Percentiles rank a stretch among this genome's conserved stretches.
Evolutionary conservation across 2,329 filamentous ascomycete genomes (phyloP).

Genomic region (Coniochaeta hoffmannii): DNA sequence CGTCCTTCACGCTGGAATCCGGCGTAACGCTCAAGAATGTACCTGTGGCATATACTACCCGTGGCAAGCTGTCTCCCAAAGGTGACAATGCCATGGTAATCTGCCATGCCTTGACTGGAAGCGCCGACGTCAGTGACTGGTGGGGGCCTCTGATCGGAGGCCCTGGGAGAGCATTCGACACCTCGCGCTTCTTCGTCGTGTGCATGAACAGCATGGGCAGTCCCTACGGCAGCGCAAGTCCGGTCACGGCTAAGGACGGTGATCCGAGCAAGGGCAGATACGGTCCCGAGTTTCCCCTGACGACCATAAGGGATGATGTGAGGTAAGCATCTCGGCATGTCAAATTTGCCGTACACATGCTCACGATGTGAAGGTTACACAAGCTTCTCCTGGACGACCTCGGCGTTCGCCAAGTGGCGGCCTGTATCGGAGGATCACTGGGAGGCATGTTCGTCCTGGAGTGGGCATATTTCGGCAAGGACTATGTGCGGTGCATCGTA

Average conservation of each 20-base stretch:
- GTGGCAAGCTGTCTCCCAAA: conserved; percentile 50
- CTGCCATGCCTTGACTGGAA: conserved; percentile 80
- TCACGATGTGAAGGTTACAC: conserved; percentile 51
- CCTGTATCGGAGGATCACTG: conserved; percentile 76
- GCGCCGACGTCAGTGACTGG: conserved; percentile 80
- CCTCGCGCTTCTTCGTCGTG: conserved; percentile 74
- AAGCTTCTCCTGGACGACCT: conserved; percentile 73
- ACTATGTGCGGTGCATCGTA: conserved; percentile 74
- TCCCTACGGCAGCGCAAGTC: conserved; percentile 81
- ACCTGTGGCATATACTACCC: conserved; percentile 60
- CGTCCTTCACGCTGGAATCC: conserved; percentile 87
- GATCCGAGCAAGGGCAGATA: conserved; percentile 68
- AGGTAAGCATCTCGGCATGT: conserved; percentile 51
- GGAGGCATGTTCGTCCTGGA: conserved; percentile 88
- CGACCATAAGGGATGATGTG: conserved; percentile 92
- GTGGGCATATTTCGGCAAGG: conserved; percentile 84
- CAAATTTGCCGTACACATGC: not conserved
- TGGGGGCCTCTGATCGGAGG: conserved; percentile 79
- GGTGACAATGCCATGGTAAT: conserved; percentile 66
- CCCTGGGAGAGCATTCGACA: conserved; percentile 72
- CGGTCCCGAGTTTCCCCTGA: conserved; percentile 92
- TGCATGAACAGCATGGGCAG: conserved; percentile 83
- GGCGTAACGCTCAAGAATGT: conserved; percentile 76
- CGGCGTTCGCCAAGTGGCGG: conserved; percentile 69
- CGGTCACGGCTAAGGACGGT: conserved; percentile 81